Percentiles rank a stretch among this genome's conserved stretches.
Evolutionary conservation across 148 eudicot species (phyloP).

Genomic region (Rhododendron vialii): DNA sequence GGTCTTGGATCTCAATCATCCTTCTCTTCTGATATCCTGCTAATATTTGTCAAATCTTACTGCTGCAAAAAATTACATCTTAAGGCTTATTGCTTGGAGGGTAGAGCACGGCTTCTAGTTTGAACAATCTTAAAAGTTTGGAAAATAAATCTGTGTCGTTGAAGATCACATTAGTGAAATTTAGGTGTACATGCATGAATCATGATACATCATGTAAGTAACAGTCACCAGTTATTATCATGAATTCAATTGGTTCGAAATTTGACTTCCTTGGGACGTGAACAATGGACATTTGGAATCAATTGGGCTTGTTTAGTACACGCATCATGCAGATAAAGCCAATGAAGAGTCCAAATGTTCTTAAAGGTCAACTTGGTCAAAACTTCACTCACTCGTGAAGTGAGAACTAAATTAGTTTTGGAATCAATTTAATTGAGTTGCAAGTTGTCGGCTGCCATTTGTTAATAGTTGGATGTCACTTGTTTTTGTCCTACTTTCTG

Average conservation of each 20-base stretch:
- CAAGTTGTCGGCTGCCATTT: neutral
- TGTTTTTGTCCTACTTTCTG: neutral
- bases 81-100: neutral
- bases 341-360: neutral
- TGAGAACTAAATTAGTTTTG: neutral
- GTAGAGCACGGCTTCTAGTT: neutral
- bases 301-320: neutral
- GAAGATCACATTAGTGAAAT: neutral
- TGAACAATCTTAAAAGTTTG: neutral
- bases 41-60: neutral
- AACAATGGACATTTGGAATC: neutral
- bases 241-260: neutral
- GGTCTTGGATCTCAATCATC: neutral
- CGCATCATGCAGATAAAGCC: neutral
- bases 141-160: neutral
- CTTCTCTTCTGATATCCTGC: neutral
- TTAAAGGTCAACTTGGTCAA: neutral
- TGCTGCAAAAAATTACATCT: neutral
- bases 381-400: neutral
- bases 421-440: neutral
- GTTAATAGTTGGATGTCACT: neutral
- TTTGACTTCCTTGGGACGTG: neutral
- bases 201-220: neutral
- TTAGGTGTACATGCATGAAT: neutral
- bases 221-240: neutral